Evolutionary conservation across 441 rosid genomes (phyloP), one percentile per base, ranked within the genome.

Genomic region (Populus hybrid): DNA sequence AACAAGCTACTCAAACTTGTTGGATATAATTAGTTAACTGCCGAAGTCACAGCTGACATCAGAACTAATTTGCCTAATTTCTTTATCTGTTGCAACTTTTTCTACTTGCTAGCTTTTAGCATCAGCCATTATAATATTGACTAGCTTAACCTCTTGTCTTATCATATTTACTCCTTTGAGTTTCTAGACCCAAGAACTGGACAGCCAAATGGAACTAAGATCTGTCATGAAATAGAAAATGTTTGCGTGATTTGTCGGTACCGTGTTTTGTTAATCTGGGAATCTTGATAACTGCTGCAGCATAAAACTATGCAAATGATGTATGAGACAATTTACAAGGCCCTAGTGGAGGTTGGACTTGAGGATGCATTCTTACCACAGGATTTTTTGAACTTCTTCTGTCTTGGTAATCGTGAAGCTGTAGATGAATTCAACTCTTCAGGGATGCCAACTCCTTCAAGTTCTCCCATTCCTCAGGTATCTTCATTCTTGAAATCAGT

Each of bases 301-400:
- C 84, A 91, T 84, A 91, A 95, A 85, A 95, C 99, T 4, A 95
- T 92, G 98, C 95, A 92, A 87, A 95, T 95, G 98, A 95, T 95
- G 99, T 95, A 95, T 46, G 97, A 92, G 88, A 93, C 94, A 18
- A 86, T 95, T 73, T 87, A 87, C 78, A 89, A 91, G 83, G 99
- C 98, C 23, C 81, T 95, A 73, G 88, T 83, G 40, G 97, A 92
- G 85, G 92, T 85, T 35, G 97, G 98, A 80, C 92, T 95, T 59
- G 93, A 91, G 81, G 87, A 82, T 68, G 83, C 87, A 74, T 89
- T 73, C 86, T 84, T 87, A 18, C 97, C 99, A 3, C 89, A 89
- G 81, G 98, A 93, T 83, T 95, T 88, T 80, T 86, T 95, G 78
- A 95, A 93, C 81, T 95, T 95, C 87, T 95, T 89, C 88, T 92